Base-by-base conservation (phyloP, 805 yeast species). In the Phaffomyces thermotolerans region DNA sequence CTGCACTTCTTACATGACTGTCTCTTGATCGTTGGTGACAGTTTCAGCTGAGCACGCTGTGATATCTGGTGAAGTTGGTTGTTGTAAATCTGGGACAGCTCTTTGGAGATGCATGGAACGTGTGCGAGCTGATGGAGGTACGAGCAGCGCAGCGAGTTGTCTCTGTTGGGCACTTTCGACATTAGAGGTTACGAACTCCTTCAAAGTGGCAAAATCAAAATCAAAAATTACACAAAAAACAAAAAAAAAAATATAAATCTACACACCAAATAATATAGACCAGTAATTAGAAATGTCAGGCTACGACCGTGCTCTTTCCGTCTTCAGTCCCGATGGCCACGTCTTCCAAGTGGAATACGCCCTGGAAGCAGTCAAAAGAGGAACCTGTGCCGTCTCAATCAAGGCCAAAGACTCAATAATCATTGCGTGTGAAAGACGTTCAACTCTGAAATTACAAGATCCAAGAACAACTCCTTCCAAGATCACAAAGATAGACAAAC, bases 281-380 rank as follows among this genome's bases (percentile, higher is more conserved):
- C 13, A n/a, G 14, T 30, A n/a, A 30, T 7, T 8, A 30, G 6
- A 30, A 30, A 91, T 91, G 99, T 87, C 96, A 75, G 98, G 99
- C 50, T 91, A 91, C 95, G 99, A 91, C 68, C 81, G 98, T 76
- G 99, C 99, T 45, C 77, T 91, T 58, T 90, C 97, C 50, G 95
- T 91, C 65, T 91, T 91, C 71, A 84, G 93, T 66, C 99, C 99
- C 53, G 99, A 91, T 69, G 99, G 99, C 48, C 97, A 91, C 64
- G 96, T 91, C 62, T 91, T 91, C 73, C 99, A 93, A 75, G 99
- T 93, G 35, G 98, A 93, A 66, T 93, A 93, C 59, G 99, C 99
- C 23, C 75, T 84, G 34, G 99, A 93, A 64, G 99, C 99, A 1
- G 99, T 93, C 37, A 93, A 91, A 62, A 79, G 98, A 67, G 99